phyloP scores from a whole-genome alignment of 2,329 filamentous ascomycete genomes.

The Phyllosticta citrichinensis region DNA sequence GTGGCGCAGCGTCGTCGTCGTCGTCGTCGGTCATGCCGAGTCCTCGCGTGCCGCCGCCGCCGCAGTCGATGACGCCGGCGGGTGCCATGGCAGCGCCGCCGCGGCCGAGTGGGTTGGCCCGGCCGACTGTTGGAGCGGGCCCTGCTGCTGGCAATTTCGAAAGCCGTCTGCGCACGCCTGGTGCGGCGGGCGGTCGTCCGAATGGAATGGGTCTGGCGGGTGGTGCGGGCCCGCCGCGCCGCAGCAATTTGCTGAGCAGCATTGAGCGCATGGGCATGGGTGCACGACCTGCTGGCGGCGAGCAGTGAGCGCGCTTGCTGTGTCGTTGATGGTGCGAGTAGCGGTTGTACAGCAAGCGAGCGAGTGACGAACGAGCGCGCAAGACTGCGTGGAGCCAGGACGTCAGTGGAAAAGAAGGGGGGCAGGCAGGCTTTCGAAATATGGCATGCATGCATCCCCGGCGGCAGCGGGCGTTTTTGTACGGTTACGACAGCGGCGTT shows the following conservation, averaged over 20 bases:
- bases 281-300: background rate
- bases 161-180: background rate
- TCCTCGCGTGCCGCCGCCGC: constrained; percentile 16
- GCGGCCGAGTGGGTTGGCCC: constrained; percentile 20
- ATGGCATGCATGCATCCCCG: too few relatives aligned
- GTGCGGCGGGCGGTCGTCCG: background rate
- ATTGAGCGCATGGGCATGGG: constrained; percentile 74
- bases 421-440: background rate
- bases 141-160: constrained; percentile 16
- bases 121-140: constrained; percentile 34
- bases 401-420: too few relatives aligned
- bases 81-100: background rate
- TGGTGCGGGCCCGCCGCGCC: constrained; percentile 23
- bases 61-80: constrained; percentile 3
- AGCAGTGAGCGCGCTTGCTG: background rate
- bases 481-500: constrained; percentile 41
- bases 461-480: too few relatives aligned
- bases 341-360: background rate
- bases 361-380: background rate
- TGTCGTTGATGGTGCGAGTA: background rate
- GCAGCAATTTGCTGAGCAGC: constrained; percentile 71
- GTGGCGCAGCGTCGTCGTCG: constrained; percentile 3
- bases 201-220: background rate
- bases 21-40: constrained; percentile 10
- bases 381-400: background rate